phyloP scores from a whole-genome alignment of 2,329 filamentous ascomycete species.

The Fusarium irregulare region DNA sequence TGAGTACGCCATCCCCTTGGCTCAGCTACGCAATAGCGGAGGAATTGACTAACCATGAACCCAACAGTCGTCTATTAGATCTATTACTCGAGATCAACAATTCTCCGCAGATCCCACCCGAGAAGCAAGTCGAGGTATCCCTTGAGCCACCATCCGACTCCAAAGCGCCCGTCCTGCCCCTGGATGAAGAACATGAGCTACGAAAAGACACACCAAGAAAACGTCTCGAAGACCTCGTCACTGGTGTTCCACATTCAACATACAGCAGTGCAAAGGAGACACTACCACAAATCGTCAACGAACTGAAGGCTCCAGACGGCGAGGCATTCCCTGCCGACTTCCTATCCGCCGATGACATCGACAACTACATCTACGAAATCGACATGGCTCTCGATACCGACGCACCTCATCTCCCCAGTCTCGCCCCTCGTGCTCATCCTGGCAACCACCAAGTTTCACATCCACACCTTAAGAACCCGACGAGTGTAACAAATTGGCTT shows the following conservation, averaged over 20 bases:
- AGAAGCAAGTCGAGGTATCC: conserved; percentile 79
- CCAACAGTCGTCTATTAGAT: conserved; percentile 82
- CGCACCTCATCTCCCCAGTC: conserved; percentile 56
- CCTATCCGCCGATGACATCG: conserved; percentile 75
- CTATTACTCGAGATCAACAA: conserved; percentile 91
- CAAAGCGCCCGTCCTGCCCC: conserved; percentile 48
- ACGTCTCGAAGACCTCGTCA: conserved; percentile 62
- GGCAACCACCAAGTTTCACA: conserved; percentile 53
- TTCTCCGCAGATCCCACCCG: conserved; percentile 78
- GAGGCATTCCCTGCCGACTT: conserved; percentile 72
- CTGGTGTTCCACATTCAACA: conserved; percentile 63
- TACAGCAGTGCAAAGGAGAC: conserved; percentile 69
- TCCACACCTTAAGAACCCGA: conserved; percentile 74
- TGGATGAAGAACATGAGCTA: conserved; percentile 51
- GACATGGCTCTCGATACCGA: conserved; percentile 64
- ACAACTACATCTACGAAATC: conserved; percentile 76
- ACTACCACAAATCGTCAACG: conserved; percentile 67
- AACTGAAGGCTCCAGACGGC: conserved; percentile 62
- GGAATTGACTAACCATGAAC: conserved; percentile 29
- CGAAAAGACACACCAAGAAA: conserved; percentile 60
- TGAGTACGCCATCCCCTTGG: conserved; percentile 71
- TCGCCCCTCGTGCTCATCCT: conserved; percentile 62
- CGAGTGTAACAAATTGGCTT: conserved; percentile 96
- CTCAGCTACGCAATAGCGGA: background rate
- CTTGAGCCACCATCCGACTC: conserved; percentile 58